phyloP scores from a whole-genome alignment of 257 asterid species.

The Catharanthus roseus region DNA sequence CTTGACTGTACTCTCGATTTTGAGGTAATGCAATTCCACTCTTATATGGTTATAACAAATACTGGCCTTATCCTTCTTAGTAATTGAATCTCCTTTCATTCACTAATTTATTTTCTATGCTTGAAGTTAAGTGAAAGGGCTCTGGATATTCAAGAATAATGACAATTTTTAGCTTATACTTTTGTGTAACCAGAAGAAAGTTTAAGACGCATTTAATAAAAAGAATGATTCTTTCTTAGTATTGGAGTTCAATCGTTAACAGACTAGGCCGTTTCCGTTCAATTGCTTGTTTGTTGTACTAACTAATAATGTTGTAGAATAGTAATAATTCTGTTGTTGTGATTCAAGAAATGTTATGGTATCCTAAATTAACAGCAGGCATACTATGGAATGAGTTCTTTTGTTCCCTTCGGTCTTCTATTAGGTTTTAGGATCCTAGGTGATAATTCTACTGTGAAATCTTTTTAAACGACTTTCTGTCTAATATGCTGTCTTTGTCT shows the following conservation, averaged over 20 bases:
- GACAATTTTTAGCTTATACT: too few relatives aligned
- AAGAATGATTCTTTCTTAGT: too few relatives aligned
- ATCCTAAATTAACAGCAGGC: neutral
- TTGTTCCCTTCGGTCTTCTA: neutral
- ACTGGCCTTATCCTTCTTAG: neutral
- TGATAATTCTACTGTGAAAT: neutral
- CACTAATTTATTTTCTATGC: too few relatives aligned
- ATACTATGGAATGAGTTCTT: neutral
- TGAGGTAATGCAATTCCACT: constrained; percentile 47
- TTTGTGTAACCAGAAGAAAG: neutral
- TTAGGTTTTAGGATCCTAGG: neutral
- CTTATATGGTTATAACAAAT: neutral
- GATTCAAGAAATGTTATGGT: neutral
- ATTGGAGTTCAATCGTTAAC: neutral
- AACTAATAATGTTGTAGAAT: too few relatives aligned
- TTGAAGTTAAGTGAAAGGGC: too few relatives aligned
- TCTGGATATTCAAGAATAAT: too few relatives aligned
- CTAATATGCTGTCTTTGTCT: neutral
- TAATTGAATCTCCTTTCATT: neutral
- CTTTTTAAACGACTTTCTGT: neutral
- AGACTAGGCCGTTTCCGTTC: neutral
- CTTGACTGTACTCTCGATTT: constrained; percentile 79
- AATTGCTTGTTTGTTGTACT: too few relatives aligned
- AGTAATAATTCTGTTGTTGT: too few relatives aligned
- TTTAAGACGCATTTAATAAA: neutral